These are phyloP conservation scores for Nasturtium officinale DNA, from an alignment of 345 rosid genomes.

Conservation along the genomic window DNA sequence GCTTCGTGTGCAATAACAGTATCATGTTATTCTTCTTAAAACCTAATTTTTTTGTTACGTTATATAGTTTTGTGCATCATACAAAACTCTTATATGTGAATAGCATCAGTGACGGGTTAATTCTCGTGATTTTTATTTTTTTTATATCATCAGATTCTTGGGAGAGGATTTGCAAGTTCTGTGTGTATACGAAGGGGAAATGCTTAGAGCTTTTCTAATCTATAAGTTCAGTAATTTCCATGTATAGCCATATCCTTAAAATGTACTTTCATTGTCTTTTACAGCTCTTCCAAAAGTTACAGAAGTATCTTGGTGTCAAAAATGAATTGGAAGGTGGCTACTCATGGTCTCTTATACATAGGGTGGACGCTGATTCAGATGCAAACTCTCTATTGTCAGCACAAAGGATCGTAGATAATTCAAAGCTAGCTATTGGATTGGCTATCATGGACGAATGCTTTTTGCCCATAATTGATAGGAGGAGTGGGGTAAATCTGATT, in stretches of 20 bases:
- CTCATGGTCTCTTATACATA: slow-evolving; percentile 46
- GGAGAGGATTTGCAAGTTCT: slow-evolving; percentile 8
- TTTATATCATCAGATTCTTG: background rate
- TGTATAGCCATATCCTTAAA: slow-evolving; percentile 2
- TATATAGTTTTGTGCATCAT: slow-evolving; percentile 9
- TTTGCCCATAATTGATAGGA: slow-evolving; percentile 44
- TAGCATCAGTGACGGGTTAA: slow-evolving; percentile 9
- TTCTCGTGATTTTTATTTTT: background rate
- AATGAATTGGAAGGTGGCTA: slow-evolving; percentile 42
- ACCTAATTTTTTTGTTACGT: background rate
- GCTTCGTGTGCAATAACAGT: slow-evolving; percentile 2
- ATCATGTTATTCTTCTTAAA: background rate
- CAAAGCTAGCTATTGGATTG: slow-evolving; percentile 45
- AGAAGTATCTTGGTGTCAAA: slow-evolving; percentile 66
- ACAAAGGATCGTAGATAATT: slow-evolving; percentile 40
- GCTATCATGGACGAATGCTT: slow-evolving; percentile 47
- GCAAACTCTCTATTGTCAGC: slow-evolving; percentile 11
- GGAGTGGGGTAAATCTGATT: slow-evolving; percentile 44
- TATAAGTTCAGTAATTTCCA: background rate
- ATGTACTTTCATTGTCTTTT: slow-evolving; percentile 26
- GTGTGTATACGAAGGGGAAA: background rate
- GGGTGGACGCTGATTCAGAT: slow-evolving; percentile 35
- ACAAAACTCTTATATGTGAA: background rate
- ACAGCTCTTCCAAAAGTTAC: slow-evolving; percentile 73
- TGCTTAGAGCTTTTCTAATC: slow-evolving; percentile 20